A percentile compares a stretch with the other conserved stretches of the same genome.
phyloP scores from a whole-genome alignment of 2,329 filamentous ascomycete species.

The Xylariaceae sp. region DNA sequence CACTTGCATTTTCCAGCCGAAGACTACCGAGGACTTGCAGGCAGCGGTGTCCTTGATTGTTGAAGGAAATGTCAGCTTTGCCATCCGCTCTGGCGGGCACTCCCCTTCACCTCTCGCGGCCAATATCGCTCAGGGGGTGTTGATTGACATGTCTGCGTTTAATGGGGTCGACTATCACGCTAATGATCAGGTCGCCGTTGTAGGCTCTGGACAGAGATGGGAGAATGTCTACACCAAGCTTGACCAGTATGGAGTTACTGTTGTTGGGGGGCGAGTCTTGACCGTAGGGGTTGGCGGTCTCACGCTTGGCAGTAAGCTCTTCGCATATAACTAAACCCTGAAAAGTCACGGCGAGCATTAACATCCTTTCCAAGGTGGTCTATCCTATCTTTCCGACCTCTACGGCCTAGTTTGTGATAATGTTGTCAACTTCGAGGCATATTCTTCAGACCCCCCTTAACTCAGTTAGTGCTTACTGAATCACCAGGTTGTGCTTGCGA shows the following conservation, averaged over 20 bases:
- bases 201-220: constrained; percentile 24
- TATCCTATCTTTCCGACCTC: constrained; percentile 23
- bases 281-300: constrained; percentile 26
- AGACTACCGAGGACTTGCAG: neutral
- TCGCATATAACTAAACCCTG: neutral
- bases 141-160: constrained; percentile 27
- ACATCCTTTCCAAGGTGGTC: constrained; percentile 20
- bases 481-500: constrained; percentile 20
- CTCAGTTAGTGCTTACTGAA: neutral
- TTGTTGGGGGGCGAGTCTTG: constrained; percentile 23
- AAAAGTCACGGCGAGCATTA: neutral
- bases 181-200: neutral
- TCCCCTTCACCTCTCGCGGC: neutral
- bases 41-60: neutral
- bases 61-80: constrained; percentile 2
- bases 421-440: constrained; percentile 25
- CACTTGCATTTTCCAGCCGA: neutral
- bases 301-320: constrained; percentile 20
- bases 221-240: constrained; percentile 23
- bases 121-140: constrained; percentile 21
- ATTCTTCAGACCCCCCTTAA: neutral
- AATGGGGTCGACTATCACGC: constrained; percentile 6
- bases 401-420: constrained; percentile 28
- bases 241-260: constrained; percentile 11
- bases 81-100: constrained; percentile 27